phyloP scores from a whole-genome alignment of 2,329 filamentous ascomycete species.

The Diaporthe amygdali region DNA sequence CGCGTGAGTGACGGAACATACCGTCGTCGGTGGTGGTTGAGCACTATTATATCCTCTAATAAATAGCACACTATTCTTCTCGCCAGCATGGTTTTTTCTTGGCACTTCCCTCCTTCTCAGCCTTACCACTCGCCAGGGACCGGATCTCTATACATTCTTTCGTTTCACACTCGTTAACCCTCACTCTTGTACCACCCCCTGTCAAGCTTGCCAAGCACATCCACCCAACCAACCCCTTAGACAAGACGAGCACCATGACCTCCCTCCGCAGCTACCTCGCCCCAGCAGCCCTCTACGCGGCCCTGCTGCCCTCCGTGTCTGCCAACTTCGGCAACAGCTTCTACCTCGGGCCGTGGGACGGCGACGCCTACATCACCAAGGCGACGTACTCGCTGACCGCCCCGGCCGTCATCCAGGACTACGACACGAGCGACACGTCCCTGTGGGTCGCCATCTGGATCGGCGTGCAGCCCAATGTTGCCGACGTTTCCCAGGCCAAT shows the following conservation, averaged over 20 bases:
- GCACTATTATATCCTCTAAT: neutral
- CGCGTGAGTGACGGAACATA: neutral
- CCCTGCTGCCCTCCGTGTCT: neutral
- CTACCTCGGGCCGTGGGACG: conserved; percentile 21
- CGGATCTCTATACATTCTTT: neutral
- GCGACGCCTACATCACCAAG: conserved; percentile 20
- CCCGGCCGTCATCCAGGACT: conserved; percentile 5
- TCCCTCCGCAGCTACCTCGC: neutral
- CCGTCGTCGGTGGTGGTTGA: neutral
- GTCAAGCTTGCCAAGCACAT: neutral
- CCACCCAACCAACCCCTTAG: neutral
- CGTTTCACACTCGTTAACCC: neutral
- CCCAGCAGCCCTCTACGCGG: neutral
- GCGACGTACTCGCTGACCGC: conserved; percentile 22
- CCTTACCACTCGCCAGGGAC: neutral
- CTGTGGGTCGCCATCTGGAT: conserved; percentile 21
- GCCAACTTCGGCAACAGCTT: conserved; percentile 23
- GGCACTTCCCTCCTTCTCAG: neutral
- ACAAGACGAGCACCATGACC: neutral
- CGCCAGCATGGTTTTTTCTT: neutral
- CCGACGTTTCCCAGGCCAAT: conserved; percentile 21
- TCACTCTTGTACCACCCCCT: no score
- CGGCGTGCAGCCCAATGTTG: conserved; percentile 17
- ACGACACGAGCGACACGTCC: conserved; percentile 5
- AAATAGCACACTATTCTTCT: neutral